Percentiles rank a stretch among this genome's conserved stretches.
These are phyloP conservation scores for Colletotrichum neosansevieriae DNA, from an alignment of 2,329 filamentous ascomycete species.

Conservation along the genomic window DNA sequence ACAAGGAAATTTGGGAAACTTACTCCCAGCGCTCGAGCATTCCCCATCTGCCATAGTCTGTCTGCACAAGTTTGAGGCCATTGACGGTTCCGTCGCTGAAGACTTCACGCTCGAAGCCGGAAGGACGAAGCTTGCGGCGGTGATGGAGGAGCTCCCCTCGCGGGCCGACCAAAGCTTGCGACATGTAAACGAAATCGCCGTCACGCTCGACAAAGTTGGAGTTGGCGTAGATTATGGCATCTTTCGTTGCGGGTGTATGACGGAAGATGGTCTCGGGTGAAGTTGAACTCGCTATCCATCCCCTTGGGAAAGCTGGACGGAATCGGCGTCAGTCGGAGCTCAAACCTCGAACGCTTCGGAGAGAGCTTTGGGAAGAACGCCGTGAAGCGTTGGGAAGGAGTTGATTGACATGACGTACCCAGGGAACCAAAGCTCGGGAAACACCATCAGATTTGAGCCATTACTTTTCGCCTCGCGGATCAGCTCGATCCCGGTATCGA, in stretches of 20 bases:
- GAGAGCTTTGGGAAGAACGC: neutral
- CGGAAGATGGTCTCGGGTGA: conserved; percentile 1
- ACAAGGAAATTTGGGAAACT: neutral
- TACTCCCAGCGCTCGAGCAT: conserved; percentile 62
- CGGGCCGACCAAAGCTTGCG: conserved; percentile 57
- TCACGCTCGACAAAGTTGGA: conserved; percentile 53
- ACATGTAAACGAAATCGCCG: conserved; percentile 56
- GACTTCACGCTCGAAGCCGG: conserved; percentile 63
- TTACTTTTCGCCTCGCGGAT: neutral
- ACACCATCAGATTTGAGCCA: conserved; percentile 18
- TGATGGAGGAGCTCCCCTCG: conserved; percentile 54
- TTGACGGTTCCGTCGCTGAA: conserved; percentile 59
- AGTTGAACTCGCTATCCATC: conserved; percentile 12
- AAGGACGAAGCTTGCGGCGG: conserved; percentile 64
- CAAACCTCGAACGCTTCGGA: too few species aligned
- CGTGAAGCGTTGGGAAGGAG: neutral
- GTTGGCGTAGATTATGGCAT: neutral
- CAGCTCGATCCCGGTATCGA: conserved; percentile 18
- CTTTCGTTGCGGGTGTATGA: conserved; percentile 4
- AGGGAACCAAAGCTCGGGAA: conserved; percentile 26
- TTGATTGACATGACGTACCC: neutral
- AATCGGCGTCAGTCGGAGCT: too few species aligned
- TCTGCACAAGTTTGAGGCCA: conserved; percentile 54
- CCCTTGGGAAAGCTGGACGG: conserved; percentile 16
- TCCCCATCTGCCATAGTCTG: conserved; percentile 57